A percentile compares a stretch with the other conserved stretches of the same genome.
phyloP scores from a whole-genome alignment of 1,284 basidiomycete species.

The Cutaneotrichosporon cutaneum region DNA sequence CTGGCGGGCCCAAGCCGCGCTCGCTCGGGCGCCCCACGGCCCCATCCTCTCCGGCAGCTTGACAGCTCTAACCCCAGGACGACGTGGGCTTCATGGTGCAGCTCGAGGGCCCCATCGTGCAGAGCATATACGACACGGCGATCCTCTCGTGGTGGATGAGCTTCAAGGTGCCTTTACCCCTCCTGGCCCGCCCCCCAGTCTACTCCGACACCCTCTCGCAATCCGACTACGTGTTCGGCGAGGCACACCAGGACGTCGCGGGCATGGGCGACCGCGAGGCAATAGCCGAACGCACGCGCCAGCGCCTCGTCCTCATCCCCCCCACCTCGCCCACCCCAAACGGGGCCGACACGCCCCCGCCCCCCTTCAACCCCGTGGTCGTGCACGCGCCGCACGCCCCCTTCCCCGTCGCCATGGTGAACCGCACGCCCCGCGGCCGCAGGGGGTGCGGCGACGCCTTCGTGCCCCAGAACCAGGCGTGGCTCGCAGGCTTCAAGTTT shows the following conservation, averaged over 20 bases:
- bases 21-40: neutral
- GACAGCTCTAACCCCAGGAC: constrained; percentile 63
- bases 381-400: constrained; percentile 61
- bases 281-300: constrained; percentile 22
- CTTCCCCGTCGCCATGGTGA: constrained; percentile 69
- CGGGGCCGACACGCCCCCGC: neutral
- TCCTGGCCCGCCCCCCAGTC: constrained; percentile 38
- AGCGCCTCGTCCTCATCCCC: constrained; percentile 20
- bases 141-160: constrained; percentile 63
- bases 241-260: constrained; percentile 25
- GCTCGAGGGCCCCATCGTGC: constrained; percentile 66
- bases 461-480: constrained; percentile 66
- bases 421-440: constrained; percentile 63
- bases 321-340: constrained; percentile 5
- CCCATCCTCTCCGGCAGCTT: too few relatives aligned
- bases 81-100: constrained; percentile 67
- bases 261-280: constrained; percentile 30
- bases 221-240: constrained; percentile 28
- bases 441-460: constrained; percentile 38
- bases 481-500: constrained; percentile 66
- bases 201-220: constrained; percentile 9
- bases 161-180: constrained; percentile 62
- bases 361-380: constrained; percentile 55
- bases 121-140: constrained; percentile 69
- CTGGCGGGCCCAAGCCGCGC: too few relatives aligned